Base-by-base conservation (phyloP, 257 asterid genomes). In the Capsicum rhomboideum region DNA sequence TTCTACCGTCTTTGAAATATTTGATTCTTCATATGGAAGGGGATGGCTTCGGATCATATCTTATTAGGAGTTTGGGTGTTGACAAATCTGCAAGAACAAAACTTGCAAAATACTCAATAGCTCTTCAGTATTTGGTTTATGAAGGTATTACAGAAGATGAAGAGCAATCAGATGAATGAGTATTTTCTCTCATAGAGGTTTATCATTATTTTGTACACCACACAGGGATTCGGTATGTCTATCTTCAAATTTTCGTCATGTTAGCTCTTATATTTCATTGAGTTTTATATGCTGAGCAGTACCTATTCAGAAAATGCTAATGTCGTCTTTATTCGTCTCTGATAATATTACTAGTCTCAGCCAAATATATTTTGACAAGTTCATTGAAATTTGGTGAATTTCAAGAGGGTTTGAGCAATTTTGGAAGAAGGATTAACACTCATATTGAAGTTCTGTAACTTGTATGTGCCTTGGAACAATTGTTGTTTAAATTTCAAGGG, bases 21-120 rank as follows among this genome's bases (percentile, higher is more conserved):
- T 50, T 16, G 13, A n/a, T 37, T 79, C 3, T 85, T 59, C 64
- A 58, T 81, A 78, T 84, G 77, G 80, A 84, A 93, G 94, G 88
- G 75, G 92, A 90, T 83, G 95, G 91, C 10, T 85, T 85, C 13
- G 94, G 96, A 83, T 92, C 95, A 20, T 92, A 91, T 88, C 83
- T 90, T 79, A 89, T 96, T 79, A 88, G 80, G 91, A 90, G 87
- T 54, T 87, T 89, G 28, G 89, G 87, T 55, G 37, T 55, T 71
- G 68, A 77, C 37, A 84, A 78, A 34, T 86, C 49, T 5, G 83
- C 58, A 72, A 82, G 85, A 72, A 59, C 6, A 50, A 88, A 79
- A 83, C 86, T 84, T 68, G 99, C 98, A 10, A 93, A 90, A 85
- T 96, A 93, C 86, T 96, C 99, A 77, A 87, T 91, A 71, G 94